These are phyloP conservation scores for Kwoniella europaea DNA, from an alignment of 768 basidiomycete genomes.

Conservation along the genomic window DNA sequence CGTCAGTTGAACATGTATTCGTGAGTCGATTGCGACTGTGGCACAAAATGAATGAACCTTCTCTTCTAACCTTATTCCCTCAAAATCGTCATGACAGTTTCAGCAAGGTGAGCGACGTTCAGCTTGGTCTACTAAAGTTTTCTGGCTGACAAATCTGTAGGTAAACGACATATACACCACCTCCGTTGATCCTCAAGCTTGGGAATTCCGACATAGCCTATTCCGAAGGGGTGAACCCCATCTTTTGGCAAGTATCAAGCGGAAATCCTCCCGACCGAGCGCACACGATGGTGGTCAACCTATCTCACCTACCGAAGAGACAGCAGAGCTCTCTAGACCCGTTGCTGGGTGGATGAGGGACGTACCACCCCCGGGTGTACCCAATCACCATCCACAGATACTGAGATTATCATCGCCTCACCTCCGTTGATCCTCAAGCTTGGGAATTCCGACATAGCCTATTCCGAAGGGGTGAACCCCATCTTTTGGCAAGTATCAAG, in stretches of 20 bases:
- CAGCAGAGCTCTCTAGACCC: constrained; percentile 11
- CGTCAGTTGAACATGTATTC: constrained; percentile 96
- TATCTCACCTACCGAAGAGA: constrained; percentile 39
- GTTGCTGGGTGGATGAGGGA: constrained; percentile 51
- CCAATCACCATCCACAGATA: constrained; percentile 11
- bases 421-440: constrained; percentile 51
- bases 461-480: constrained; percentile 56
- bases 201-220: constrained; percentile 58
- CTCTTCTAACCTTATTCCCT: constrained; percentile 5
- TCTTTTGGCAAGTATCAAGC: constrained; percentile 53
- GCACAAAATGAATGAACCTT: background rate
- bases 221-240: constrained; percentile 57
- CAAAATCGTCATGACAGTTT: constrained; percentile 27
- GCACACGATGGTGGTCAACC: constrained; percentile 21
- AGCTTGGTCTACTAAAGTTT: background rate
- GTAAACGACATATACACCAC: constrained; percentile 55
- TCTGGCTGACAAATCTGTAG: constrained; percentile 27
- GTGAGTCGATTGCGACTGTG: constrained; percentile 53
- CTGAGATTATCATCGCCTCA: constrained; percentile 6
- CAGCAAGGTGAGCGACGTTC: constrained; percentile 43
- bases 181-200: constrained; percentile 49
- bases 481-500: constrained; percentile 53
- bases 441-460: constrained; percentile 58
- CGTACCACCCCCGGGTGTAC: background rate
- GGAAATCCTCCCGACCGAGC: constrained; percentile 45